Evolutionary conservation across 345 rosid genomes (phyloP).

Genomic region (Firmiana major): DNA sequence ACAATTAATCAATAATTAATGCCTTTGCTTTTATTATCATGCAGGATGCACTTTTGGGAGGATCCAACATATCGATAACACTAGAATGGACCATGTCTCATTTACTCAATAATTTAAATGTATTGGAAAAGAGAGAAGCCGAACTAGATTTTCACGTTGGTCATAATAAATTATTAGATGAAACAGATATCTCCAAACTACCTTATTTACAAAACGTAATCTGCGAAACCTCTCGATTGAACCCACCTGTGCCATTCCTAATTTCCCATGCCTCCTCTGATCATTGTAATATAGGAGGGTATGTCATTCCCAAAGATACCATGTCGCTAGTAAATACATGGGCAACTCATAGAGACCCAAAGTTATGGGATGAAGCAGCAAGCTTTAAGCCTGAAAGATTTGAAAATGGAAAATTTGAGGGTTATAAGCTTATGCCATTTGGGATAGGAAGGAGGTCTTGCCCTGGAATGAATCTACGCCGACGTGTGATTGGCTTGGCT

Average conservation of each 20-base stretch:
- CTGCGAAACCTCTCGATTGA: constrained; percentile 4
- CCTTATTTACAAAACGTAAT: constrained; percentile 17
- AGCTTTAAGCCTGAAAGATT: constrained; percentile 28
- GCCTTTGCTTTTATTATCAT: too few species aligned
- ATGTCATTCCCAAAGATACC: constrained; percentile 15
- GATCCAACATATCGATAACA: neutral
- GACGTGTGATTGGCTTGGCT: constrained; percentile 7
- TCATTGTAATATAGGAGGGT: constrained; percentile 9
- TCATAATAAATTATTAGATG: constrained; percentile 5
- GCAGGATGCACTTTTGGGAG: constrained; percentile 1
- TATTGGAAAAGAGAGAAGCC: neutral
- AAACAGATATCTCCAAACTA: constrained; percentile 6
- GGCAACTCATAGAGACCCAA: constrained; percentile 24
- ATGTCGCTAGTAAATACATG: constrained; percentile 5
- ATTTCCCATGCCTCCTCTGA: constrained; percentile 12
- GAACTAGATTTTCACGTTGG: constrained; percentile 16
- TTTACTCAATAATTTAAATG: constrained; percentile 15
- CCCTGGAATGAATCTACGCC: constrained; percentile 8
- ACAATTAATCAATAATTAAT: neutral
- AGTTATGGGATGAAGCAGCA: constrained; percentile 23
- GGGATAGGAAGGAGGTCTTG: constrained; percentile 19
- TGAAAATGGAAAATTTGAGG: neutral
- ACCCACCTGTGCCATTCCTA: constrained; percentile 12
- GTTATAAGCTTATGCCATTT: constrained; percentile 14
- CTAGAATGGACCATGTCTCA: constrained; percentile 24